Evolutionary conservation across 371 early-diverging fungal genomes (phyloP).

Genomic region (Lichtheimia corymbifera): DNA sequence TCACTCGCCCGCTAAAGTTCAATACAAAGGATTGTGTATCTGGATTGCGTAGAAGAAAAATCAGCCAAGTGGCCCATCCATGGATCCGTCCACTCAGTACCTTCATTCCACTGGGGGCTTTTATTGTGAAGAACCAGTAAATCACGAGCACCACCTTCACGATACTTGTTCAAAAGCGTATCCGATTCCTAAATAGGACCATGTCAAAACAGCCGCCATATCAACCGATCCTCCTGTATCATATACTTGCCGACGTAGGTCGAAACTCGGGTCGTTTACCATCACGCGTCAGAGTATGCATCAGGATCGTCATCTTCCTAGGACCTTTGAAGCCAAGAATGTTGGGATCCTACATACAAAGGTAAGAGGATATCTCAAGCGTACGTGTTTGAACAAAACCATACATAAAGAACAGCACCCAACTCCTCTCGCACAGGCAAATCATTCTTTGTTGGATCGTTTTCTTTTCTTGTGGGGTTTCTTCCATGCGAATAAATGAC

Average conservation of each 20-base stretch:
- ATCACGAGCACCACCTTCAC: constrained; percentile 59
- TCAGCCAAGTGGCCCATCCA: neutral
- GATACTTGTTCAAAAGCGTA: constrained; percentile 64
- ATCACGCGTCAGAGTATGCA: constrained; percentile 70
- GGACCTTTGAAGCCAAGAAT: constrained; percentile 92
- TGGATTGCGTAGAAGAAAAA: constrained; percentile 18
- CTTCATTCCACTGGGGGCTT: constrained; percentile 92
- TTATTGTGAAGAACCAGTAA: constrained; percentile 83
- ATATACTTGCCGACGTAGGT: constrained; percentile 49
- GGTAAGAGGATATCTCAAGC: neutral
- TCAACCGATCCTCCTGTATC: too few relatives aligned
- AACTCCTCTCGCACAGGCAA: constrained; percentile 68
- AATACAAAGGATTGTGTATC: constrained; percentile 94
- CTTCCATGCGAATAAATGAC: constrained; percentile 72
- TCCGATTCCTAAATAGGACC: constrained; percentile 55
- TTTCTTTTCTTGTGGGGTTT: constrained; percentile 50
- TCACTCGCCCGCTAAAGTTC: constrained; percentile 94
- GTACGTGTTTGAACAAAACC: constrained; percentile 10
- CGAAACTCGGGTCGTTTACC: constrained; percentile 64
- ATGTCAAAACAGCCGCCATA: too few relatives aligned
- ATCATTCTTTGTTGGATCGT: constrained; percentile 32
- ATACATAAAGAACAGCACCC: constrained; percentile 82
- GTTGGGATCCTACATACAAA: constrained; percentile 72
- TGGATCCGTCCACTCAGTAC: constrained; percentile 27
- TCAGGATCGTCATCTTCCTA: constrained; percentile 86